Evolutionary conservation across 1,284 basidiomycete genomes (phyloP).

Genomic region (Cutaneotrichosporon dermatis): DNA sequence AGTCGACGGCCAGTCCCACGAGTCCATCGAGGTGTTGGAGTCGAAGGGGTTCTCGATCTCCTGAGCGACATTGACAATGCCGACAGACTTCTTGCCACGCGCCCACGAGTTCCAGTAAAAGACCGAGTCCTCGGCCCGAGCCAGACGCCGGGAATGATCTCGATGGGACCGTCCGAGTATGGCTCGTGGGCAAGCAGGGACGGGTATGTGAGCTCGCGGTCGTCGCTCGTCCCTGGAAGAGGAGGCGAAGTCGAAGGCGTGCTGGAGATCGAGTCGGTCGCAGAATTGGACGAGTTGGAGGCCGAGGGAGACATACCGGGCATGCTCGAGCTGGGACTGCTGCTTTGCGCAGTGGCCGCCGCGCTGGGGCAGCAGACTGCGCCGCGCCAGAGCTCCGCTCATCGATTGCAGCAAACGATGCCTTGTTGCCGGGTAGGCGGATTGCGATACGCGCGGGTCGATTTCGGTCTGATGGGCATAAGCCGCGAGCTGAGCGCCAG

Average conservation of each 20-base stretch:
- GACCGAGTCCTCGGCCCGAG: slow-evolving; percentile 93
- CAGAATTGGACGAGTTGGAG: slow-evolving; percentile 11
- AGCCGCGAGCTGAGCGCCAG: slow-evolving; percentile 16
- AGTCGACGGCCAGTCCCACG: slow-evolving; percentile 6
- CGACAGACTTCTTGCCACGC: slow-evolving; percentile 12
- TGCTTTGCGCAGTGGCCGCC: background rate
- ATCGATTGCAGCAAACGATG: slow-evolving; percentile 23
- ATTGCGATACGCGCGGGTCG: slow-evolving; percentile 21
- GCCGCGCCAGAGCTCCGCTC: slow-evolving; percentile 13
- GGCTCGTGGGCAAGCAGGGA: slow-evolving; percentile 48
- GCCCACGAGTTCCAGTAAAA: slow-evolving; percentile 46
- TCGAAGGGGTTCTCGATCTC: slow-evolving; percentile 79
- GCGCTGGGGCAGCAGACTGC: background rate
- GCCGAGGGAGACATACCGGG: slow-evolving; percentile 15
- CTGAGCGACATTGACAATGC: slow-evolving; percentile 87
- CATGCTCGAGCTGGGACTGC: slow-evolving; percentile 4
- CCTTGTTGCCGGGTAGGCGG: slow-evolving; percentile 13
- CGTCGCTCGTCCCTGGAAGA: slow-evolving; percentile 1
- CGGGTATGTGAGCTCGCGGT: slow-evolving; percentile 5
- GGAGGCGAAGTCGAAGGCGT: slow-evolving; percentile 19
- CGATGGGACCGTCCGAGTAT: slow-evolving; percentile 78
- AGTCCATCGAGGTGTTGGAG: slow-evolving; percentile 6
- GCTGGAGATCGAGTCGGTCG: slow-evolving; percentile 14
- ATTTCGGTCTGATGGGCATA: slow-evolving; percentile 7
- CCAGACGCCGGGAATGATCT: slow-evolving; percentile 85